Evolutionary conservation across 2,329 filamentous ascomycete species (phyloP), one percentile per base, ranked within the genome.

Genomic region (Fusarium cicatricum): DNA sequence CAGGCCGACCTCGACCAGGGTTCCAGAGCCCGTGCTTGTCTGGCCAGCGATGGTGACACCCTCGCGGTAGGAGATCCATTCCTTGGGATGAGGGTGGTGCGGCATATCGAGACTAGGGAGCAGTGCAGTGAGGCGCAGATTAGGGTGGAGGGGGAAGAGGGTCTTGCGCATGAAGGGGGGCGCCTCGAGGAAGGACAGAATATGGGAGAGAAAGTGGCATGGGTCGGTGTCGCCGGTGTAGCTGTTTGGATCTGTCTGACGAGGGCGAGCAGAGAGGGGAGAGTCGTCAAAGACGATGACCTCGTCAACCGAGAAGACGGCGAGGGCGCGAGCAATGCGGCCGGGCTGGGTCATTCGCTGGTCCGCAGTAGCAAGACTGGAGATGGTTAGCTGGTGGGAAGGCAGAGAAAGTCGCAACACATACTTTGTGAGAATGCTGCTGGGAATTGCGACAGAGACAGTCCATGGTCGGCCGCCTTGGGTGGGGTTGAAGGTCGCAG

Each of bases 271-370:
- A 12, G 80, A 75, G 7, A 67, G 43, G 2, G 81, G 81, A 31
- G 80, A 81, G 74, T 96, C 92, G 70, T 94, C 87, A 73, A 90
- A 96, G 49, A 96, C 78, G 44, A 96, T 82, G 26, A 96, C 82
- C 75, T 96, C 92, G 71, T 96, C 92, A 64, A 96, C 83, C 68
- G 85, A 89, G 76, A 95, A 96, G 60, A 96, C 88, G 58, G 90
- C 89, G 45, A 92, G 83, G 29, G 91, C 90, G 47, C 92, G 90
- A 6, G 91, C 91, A 47, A 96, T 87, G 61, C 89, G 87, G 8
- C 89, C 90, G 1, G 88, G 89, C 41, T 90, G 80, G 41, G 83
- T 82, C 31, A 89, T 91, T 71, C 91, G 89, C 70, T 91, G 87
- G 56, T 96, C 91, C 60, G 88, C 85, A 10, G 88, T 90, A 53